Evolutionary conservation across 495 filamentous ascomycete species (phyloP), one percentile per base, ranked within the genome.

Genomic region (Daldinia childiae): DNA sequence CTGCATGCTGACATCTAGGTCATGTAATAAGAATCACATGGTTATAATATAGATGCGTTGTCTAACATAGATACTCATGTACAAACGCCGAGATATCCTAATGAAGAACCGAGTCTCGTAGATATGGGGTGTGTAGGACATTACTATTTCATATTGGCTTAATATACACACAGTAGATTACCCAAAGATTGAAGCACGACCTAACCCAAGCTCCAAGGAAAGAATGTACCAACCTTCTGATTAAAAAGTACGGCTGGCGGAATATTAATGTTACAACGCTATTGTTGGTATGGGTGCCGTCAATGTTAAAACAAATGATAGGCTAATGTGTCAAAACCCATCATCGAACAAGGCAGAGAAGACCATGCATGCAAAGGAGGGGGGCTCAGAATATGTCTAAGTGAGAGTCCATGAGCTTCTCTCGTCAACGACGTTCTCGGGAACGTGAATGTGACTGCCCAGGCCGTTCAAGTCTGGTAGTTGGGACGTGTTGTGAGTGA

Each of bases 221-320:
- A 21, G 41, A 29, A 39, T 41, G 17, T 12, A 71, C 62, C 57
- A 61, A 71, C 68, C 68, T 69, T 58, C 60, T 62, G n/a, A 30
- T 60, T 57, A 36, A 50, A 30, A 50, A 62, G 26, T 17, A 19
- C 15, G 4, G 27, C 27, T 29, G 27, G 27, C 27, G 57, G 17
- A 45, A 45, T 45, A 45, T 45, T 17, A 45, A 4, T 45, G 12
- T 36, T 36, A 8, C 17, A 45, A 12, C 2, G 24, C 8, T 4
- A 24, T 4, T 24, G 43, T 4, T 24, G 43, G 1, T 24, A 21
- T 19, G 7, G 17, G 9, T 48, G 4, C 19, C 6, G 21, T 4
- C 17, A 48, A 48, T 2, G 1, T 17, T 6, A 17, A 41, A 41
- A 41, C 0, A 41, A 17, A 41, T 2, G n/a, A 41, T 41, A 41